phyloP scores from a whole-genome alignment of 2,329 filamentous ascomycete species.

The Mollisia scopiformis region DNA sequence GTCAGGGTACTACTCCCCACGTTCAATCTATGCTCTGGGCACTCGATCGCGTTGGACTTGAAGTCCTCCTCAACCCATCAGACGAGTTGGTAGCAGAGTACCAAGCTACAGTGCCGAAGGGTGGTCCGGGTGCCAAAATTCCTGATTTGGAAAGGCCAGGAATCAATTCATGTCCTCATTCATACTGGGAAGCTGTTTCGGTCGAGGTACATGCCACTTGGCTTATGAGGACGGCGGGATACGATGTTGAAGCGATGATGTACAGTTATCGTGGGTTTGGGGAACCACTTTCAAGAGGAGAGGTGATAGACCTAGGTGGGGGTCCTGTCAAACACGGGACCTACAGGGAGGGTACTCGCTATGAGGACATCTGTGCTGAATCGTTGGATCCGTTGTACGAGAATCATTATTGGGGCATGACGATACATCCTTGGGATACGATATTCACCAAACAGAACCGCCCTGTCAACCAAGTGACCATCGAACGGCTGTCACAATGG shows the following conservation, averaged over 20 bases:
- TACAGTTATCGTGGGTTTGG: slow-evolving; percentile 21
- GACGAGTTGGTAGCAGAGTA: not conserved
- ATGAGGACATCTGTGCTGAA: slow-evolving; percentile 3
- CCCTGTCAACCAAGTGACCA: not conserved
- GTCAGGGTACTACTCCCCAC: slow-evolving; percentile 25
- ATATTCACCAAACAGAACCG: not conserved
- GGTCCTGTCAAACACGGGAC: not conserved
- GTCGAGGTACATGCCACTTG: slow-evolving; percentile 28
- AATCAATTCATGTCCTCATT: slow-evolving; percentile 6
- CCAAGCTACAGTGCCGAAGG: not conserved
- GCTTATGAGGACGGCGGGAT: slow-evolving; percentile 26
- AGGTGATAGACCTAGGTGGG: not conserved
- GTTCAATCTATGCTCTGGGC: slow-evolving; percentile 36
- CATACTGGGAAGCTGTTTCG: slow-evolving; percentile 26
- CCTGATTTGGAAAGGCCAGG: slow-evolving; percentile 6
- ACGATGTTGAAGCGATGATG: slow-evolving; percentile 31
- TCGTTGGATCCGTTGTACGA: slow-evolving; percentile 19
- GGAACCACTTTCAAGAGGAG: not conserved
- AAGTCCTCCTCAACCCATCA: slow-evolving; percentile 29
- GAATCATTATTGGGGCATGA: not conserved
- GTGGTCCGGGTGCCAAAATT: not conserved
- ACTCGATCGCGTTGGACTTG: slow-evolving; percentile 27
- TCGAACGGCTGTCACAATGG: not conserved
- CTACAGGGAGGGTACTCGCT: not conserved
- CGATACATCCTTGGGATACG: not conserved